Evolutionary conservation across 306 rosid species (phyloP).

Genomic region (Adenanthera pavonina): DNA sequence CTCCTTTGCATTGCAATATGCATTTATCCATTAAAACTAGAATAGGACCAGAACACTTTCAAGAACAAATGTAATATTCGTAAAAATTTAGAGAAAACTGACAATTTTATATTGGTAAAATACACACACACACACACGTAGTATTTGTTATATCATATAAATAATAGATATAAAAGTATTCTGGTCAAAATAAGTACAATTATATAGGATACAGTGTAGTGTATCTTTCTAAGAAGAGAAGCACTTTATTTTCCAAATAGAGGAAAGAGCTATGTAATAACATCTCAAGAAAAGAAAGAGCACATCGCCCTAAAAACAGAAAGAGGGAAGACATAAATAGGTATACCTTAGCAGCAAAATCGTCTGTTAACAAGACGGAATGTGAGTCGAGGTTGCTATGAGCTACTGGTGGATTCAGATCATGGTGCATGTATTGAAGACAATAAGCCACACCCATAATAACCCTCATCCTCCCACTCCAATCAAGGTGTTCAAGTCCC

Average conservation of each 20-base stretch:
- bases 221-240: too few species aligned
- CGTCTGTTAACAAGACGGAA: constrained; percentile 73
- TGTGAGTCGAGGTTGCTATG: constrained; percentile 57
- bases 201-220: too few species aligned
- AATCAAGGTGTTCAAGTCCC: constrained; percentile 80
- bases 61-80: not conserved
- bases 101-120: not conserved
- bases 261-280: not conserved
- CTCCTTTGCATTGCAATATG: not conserved
- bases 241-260: too few species aligned
- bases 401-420: constrained; percentile 76
- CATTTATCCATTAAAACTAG: not conserved
- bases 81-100: not conserved
- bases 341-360: constrained; percentile 87
- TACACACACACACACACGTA: not conserved
- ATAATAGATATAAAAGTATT: not conserved
- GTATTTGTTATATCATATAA: not conserved
- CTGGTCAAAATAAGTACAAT: not conserved
- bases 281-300: not conserved
- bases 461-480: constrained; percentile 81
- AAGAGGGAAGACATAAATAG: not conserved
- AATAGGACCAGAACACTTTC: not conserved
- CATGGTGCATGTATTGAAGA: constrained; percentile 93
- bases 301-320: not conserved
- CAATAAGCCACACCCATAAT: constrained; percentile 91